phyloP scores from a whole-genome alignment of 1,284 basidiomycete genomes.

The Laetiporus sulphureus region DNA sequence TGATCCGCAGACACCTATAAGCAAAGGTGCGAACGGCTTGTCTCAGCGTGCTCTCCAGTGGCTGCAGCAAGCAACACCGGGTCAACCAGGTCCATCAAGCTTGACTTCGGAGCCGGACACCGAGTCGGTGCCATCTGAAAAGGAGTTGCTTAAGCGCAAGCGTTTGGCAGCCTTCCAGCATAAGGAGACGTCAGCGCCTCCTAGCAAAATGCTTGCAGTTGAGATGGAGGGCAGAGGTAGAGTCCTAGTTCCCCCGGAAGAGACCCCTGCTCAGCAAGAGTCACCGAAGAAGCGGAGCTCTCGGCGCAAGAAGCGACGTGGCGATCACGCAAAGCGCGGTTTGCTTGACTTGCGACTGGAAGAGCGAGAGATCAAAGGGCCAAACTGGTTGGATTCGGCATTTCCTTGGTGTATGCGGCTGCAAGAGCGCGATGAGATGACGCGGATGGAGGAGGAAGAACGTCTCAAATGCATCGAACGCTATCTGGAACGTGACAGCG shows the following conservation, averaged over 20 bases:
- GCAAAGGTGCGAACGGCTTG: slow-evolving; percentile 14
- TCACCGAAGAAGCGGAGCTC: slow-evolving; percentile 25
- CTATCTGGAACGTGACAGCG: slow-evolving; percentile 54
- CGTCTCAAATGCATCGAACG: slow-evolving; percentile 50
- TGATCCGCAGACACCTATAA: slow-evolving; percentile 24
- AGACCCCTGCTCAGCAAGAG: slow-evolving; percentile 18
- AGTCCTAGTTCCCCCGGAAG: slow-evolving; percentile 40
- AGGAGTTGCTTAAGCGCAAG: slow-evolving; percentile 55
- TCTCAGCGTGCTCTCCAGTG: slow-evolving; percentile 29
- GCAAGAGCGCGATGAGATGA: slow-evolving; percentile 44
- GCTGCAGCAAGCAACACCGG: slow-evolving; percentile 35
- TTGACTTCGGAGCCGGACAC: slow-evolving; percentile 30
- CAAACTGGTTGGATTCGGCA: slow-evolving; percentile 70
- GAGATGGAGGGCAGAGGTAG: slow-evolving; percentile 62
- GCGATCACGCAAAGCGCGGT: slow-evolving; percentile 12
- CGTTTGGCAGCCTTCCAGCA: slow-evolving; percentile 55
- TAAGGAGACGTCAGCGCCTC: slow-evolving; percentile 14
- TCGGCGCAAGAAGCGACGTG: slow-evolving; percentile 28
- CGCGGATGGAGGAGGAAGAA: slow-evolving; percentile 49
- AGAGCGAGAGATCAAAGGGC: slow-evolving; percentile 30
- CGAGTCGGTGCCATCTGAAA: slow-evolving; percentile 40
- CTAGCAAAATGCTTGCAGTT: slow-evolving; percentile 44
- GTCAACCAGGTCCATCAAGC: slow-evolving; percentile 32
- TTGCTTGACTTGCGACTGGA: slow-evolving; percentile 9
- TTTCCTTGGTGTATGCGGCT: slow-evolving; percentile 67